Evolutionary conservation across 2,329 filamentous ascomycete species (phyloP), one percentile per base, ranked within the genome.

Genomic region (Falciphora oryzae): DNA sequence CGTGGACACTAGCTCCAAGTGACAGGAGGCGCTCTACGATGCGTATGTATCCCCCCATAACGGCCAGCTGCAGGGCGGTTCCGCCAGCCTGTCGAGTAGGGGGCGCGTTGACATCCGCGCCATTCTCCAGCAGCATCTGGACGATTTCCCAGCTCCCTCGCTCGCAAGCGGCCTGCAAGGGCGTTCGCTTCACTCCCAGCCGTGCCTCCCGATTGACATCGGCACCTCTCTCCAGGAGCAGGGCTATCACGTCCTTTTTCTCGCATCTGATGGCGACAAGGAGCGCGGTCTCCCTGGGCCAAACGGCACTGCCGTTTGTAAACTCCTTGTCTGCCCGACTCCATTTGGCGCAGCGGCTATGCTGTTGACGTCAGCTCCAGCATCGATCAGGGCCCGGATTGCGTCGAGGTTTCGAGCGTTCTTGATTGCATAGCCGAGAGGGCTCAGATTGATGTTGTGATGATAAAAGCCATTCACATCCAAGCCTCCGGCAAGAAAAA

Each of bases 91-190:
- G 28, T 3, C 27, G 29, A 5, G 44, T 29, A 4, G 38, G 38
- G 5, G 61, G 25, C 8, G 50, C 61, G 8, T 56, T 22, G 3
- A 62, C 61, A 6, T 62, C 28, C 3, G 61, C 61, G 13, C 29
- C 44, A 3, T 27, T 6, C 2, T 57, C 38, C 13, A 62, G 28
- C 10, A 62, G 61, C 4, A 62, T 14, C 27, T 35, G 27, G 8
- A 62, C 61, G 5, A 62, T 57, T 11, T 25, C 27, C 28, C 50
- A 57, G 61, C 50, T 62, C 10, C 61, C 61, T 32, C 31, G 10
- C 50, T 62, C 61, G 61, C 61, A 62, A 10, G 61, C 61, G 44
- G 61, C 61, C 44, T 62, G 61, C 22, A 62, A 22, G 4, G 61
- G 61, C 22, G 50, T 57, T 4, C 61, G 16, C 13, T 62, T 62